Conservation (phyloP, 257 asterid genomes). For the Nicotiana noctiflora region DNA sequence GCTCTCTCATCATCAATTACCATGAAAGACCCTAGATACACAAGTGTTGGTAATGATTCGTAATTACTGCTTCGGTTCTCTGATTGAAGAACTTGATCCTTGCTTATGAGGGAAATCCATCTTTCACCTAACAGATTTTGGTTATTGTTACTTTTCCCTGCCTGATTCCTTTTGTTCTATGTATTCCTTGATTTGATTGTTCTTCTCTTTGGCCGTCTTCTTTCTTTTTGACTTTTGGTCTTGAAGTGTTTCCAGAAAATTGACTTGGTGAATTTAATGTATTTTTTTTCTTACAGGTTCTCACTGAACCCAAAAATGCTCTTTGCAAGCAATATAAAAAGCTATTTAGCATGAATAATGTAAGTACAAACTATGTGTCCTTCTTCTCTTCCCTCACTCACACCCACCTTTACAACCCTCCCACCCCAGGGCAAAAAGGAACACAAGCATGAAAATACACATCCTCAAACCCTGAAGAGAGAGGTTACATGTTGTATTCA, state of each 20-base stretch:
- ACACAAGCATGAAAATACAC: neutral
- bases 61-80: neutral
- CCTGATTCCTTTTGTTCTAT: neutral
- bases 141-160: neutral
- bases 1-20: neutral
- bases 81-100: neutral
- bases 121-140: no score
- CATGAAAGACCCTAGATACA: neutral
- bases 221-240: slow-evolving; percentile 8
- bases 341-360: slow-evolving; percentile 72
- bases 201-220: neutral
- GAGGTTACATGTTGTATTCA: neutral
- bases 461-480: neutral
- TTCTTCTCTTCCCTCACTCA: neutral
- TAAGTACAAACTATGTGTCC: slow-evolving; percentile 29
- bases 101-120: neutral
- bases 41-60: neutral
- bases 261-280: neutral
- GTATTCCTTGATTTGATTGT: neutral
- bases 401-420: neutral
- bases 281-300: slow-evolving; percentile 41
- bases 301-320: slow-evolving; percentile 82
- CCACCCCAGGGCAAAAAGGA: neutral
- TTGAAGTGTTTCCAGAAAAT: neutral
- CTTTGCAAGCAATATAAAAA: slow-evolving; percentile 91